Percentiles rank a stretch among this genome's conserved stretches.
phyloP scores from a whole-genome alignment of 1,139 yeast genomes.

The Debaryomyces nepalensis region DNA sequence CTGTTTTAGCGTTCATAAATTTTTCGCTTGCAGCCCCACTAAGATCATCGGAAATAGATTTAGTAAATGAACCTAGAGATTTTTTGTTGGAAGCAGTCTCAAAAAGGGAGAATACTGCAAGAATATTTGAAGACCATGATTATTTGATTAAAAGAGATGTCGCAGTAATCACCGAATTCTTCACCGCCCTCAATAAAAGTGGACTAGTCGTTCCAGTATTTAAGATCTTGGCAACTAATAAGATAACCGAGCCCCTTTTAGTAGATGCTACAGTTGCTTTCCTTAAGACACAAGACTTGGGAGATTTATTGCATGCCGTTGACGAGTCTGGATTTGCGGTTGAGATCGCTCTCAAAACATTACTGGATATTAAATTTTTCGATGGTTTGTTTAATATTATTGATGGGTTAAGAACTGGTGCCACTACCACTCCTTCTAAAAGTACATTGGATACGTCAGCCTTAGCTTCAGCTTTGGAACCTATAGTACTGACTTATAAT shows the following conservation, averaged over 20 bases:
- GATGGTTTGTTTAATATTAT: slow-evolving; percentile 18
- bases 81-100: not conserved
- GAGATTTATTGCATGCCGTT: slow-evolving; percentile 26
- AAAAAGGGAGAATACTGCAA: not conserved
- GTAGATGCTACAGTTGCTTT: slow-evolving; percentile 29
- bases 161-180: slow-evolving; percentile 30
- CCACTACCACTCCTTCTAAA: slow-evolving; percentile 20
- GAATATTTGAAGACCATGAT: slow-evolving; percentile 1
- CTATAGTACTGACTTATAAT: slow-evolving; percentile 13
- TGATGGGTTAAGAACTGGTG: slow-evolving; percentile 24
- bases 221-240: slow-evolving; percentile 27
- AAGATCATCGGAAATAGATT: not conserved
- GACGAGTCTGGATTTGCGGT: slow-evolving; percentile 34
- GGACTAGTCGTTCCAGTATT: slow-evolving; percentile 32
- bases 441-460: slow-evolving; percentile 18
- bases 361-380: slow-evolving; percentile 12
- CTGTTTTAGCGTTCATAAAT: not conserved
- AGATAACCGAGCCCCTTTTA: slow-evolving; percentile 28
- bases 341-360: slow-evolving; percentile 25
- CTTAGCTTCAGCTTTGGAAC: slow-evolving; percentile 19
- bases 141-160: slow-evolving; percentile 28
- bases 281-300: slow-evolving; percentile 27
- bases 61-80: not conserved
- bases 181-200: slow-evolving; percentile 31
- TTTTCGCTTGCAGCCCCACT: slow-evolving; percentile 6